Evolutionary conservation across 306 rosid species (phyloP), one percentile per base, ranked within the genome.

Genomic region (Luffa acutangula): DNA sequence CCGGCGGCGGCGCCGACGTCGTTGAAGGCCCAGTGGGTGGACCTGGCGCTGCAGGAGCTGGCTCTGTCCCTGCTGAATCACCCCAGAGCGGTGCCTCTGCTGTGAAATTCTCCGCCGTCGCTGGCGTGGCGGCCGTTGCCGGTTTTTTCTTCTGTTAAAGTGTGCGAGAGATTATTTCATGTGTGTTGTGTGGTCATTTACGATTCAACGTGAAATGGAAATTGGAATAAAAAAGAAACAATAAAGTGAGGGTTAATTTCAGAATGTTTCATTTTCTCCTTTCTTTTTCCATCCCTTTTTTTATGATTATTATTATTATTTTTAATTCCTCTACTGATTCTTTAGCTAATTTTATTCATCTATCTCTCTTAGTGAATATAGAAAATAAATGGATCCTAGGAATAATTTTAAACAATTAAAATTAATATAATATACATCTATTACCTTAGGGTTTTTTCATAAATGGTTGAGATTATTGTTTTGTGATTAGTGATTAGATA

Each of bases 11-110:
- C 1, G 20, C 49, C 3, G 79, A 25, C 13, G 49, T 66, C 1
- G 82, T 80, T 8, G 82, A 63, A 2, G 92, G 59, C 10, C 86
- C 93, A 10, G 18, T 88, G 3, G 90, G 94, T 18, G 92, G 88
- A 4, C 90, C 90, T 3, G 89, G 20, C 4, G 62, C 4, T 52
- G 49, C 74, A 37, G 81, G 58, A 6, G 71, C 71, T 3, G 43
- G 79, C 36, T 39, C 31, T 0, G 57, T 45, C 6, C 12, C 36
- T 0, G 63, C 79, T 0, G 65, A 54, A 13, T 21, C 75, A 25
- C 79, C 83, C 31, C 57, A 58, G 18, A 25, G 54, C 9, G 80
- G 75, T 41, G 89, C 81, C 54, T 9, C 88, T 4, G 15, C 85
- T 37, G 0, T 65, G 41, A 8, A 81, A 52, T n/a, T 81, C 48